phyloP scores from a whole-genome alignment of 139 green algal genomes.

The Asterochloris sp. region DNA sequence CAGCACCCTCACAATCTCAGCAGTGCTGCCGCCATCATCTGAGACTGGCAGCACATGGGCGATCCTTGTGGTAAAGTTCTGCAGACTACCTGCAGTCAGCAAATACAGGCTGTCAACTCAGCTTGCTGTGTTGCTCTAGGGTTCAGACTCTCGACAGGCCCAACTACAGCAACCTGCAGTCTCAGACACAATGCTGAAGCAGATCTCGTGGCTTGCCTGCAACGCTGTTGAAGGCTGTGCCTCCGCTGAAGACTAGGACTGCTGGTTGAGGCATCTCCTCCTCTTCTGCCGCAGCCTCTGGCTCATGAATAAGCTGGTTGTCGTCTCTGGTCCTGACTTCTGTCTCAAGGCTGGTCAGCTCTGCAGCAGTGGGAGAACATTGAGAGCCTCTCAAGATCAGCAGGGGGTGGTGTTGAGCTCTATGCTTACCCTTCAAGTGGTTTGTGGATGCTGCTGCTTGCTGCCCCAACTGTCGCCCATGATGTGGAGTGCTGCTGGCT shows the following conservation, averaged over 20 bases:
- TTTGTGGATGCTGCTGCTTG: no score
- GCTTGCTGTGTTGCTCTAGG: background rate
- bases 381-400: no score
- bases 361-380: no score
- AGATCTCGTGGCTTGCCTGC: slow-evolving; percentile 38
- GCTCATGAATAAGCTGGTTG: background rate
- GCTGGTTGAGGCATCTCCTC: slow-evolving; percentile 17
- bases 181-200: no score
- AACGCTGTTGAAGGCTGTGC: slow-evolving; percentile 97
- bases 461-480: no score
- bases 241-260: slow-evolving; percentile 90
- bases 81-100: slow-evolving; percentile 53
- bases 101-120: background rate
- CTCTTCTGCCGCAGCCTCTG: background rate
- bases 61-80: slow-evolving; percentile 74
- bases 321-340: no score
- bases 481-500: no score
- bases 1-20: slow-evolving; percentile 97
- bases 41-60: slow-evolving; percentile 94
- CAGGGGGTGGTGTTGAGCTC: no score
- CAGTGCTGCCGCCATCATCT: slow-evolving; percentile 95
- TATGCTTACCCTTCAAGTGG: no score
- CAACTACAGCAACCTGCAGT: no score
- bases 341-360: no score
- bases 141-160: no score